Evolutionary conservation across 805 yeast species (phyloP), one percentile per base, ranked within the genome.

Genomic region (Yamadazyma olivae): DNA sequence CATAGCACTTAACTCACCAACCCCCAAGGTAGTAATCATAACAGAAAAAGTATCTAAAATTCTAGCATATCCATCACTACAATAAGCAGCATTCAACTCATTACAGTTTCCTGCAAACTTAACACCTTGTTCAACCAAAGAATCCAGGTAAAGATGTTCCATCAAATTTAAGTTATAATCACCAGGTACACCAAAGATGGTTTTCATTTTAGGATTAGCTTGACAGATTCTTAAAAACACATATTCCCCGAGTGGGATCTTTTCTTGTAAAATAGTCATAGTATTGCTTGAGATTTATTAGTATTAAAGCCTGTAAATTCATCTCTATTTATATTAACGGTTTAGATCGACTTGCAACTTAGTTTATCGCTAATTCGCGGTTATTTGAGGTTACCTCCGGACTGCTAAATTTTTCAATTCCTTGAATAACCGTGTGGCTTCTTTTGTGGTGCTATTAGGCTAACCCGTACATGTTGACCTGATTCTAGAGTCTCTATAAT

Each of bases 21-120:
- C 96, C 33, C 96, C 96, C 58, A 71, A 85, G 3, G 96, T 88
- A 35, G 90, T 79, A 34, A 71, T 60, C 45, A 71, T 57, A 15
- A 79, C 88, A 35, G 88, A 86, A 40, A 64, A 47, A 4, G 70
- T 65, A 5, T 84, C 73, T n/a, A 76, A 72, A 32, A 71, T 67
- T 19, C 80, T 70, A 14, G 93, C 78, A 51, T 86, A 90, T 4
- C 96, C 97, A 57, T 90, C 96, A 6, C 91, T 90, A 5, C 93
- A 80, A 55, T 90, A 89, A 6, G 95, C 93, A 3, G 93, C 82
- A 53, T 89, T 90, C 45, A 89, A 70, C 63, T 89, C 97, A 53
- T 89, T 89, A 64, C 95, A 86, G 41, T 79, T 77, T 17, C 95
- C 95, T 32, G 85, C 69, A 86, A 95, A 88, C 61, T 47, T 83